These are phyloP conservation scores for Citrus mangshanensis DNA, from an alignment of 345 rosid genomes.

Conservation along the genomic window DNA sequence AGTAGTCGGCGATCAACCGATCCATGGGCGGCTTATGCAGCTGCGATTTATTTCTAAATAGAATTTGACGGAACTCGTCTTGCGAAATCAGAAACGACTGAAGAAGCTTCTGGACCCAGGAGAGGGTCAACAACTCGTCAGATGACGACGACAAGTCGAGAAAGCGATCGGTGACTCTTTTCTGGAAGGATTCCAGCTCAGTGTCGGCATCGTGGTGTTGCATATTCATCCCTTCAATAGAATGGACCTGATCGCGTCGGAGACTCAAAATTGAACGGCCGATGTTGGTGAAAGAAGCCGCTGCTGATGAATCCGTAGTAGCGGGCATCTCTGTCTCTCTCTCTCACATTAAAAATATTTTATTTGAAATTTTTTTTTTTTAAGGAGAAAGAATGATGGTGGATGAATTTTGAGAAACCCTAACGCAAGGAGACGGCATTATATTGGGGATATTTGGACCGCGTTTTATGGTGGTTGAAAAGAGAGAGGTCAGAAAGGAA, in stretches of 20 bases:
- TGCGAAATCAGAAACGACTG: conserved; percentile 37
- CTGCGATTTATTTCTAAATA: conserved; percentile 22
- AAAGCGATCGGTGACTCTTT: conserved; percentile 27
- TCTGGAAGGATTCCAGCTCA: conserved; percentile 36
- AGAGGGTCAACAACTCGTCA: conserved; percentile 39
- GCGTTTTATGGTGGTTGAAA: conserved; percentile 26
- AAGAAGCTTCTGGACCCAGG: conserved; percentile 43
- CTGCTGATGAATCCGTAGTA: conserved; percentile 37
- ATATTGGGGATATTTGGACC: conserved; percentile 30
- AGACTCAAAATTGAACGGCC: conserved; percentile 48
- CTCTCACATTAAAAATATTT: conserved; percentile 13
- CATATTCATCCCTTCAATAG: conserved; percentile 14
- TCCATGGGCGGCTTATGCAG: conserved; percentile 36
- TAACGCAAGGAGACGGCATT: conserved; percentile 10
- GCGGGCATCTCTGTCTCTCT: conserved; percentile 47
- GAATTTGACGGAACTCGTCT: conserved; percentile 34
- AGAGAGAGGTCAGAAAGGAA: conserved; percentile 8
- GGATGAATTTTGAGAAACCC: conserved; percentile 19
- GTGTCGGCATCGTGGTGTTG: background rate
- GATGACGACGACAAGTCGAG: conserved; percentile 22
- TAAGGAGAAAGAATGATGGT: background rate
- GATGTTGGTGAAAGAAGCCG: conserved; percentile 6
- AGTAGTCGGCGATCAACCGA: conserved; percentile 49
- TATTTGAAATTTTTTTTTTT: too few relatives aligned
- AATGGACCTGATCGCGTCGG: conserved; percentile 45